phyloP scores from a whole-genome alignment of 2,329 filamentous ascomycete species.

The Calonectria hawksworthii region DNA sequence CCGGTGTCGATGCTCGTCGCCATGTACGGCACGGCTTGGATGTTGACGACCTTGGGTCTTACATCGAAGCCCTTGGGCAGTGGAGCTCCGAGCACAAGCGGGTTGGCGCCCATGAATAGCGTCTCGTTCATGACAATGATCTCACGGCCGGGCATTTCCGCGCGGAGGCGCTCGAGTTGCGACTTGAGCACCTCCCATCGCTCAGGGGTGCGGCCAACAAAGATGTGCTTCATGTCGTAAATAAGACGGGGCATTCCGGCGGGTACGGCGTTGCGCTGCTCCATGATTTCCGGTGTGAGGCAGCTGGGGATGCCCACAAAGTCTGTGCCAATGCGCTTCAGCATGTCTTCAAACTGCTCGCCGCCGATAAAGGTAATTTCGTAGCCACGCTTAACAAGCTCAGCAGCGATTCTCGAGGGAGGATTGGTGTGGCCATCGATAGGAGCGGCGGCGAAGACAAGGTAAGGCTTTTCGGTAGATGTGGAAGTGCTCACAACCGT shows the following conservation, averaged over 20 bases:
- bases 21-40: constrained; percentile 55
- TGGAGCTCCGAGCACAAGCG: constrained; percentile 55
- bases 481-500: not conserved
- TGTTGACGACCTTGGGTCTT: constrained; percentile 54
- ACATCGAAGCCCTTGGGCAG: constrained; percentile 53
- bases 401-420: constrained; percentile 50
- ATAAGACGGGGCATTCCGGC: constrained; percentile 46
- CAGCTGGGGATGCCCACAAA: constrained; percentile 45
- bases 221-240: constrained; percentile 46
- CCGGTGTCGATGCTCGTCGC: constrained; percentile 54
- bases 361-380: constrained; percentile 58
- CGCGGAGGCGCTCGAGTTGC: constrained; percentile 51
- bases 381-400: constrained; percentile 57
- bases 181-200: constrained; percentile 51
- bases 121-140: constrained; percentile 61
- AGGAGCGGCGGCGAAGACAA: constrained; percentile 47
- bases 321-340: constrained; percentile 54
- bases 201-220: constrained; percentile 46
- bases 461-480: constrained; percentile 42
- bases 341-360: constrained; percentile 49
- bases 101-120: constrained; percentile 53
- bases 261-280: constrained; percentile 31
- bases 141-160: constrained; percentile 50
- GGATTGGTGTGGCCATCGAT: constrained; percentile 50
- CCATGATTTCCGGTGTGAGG: constrained; percentile 36